Base-by-base conservation (phyloP, 257 asterid genomes). In the Solanum chmielewskii region DNA sequence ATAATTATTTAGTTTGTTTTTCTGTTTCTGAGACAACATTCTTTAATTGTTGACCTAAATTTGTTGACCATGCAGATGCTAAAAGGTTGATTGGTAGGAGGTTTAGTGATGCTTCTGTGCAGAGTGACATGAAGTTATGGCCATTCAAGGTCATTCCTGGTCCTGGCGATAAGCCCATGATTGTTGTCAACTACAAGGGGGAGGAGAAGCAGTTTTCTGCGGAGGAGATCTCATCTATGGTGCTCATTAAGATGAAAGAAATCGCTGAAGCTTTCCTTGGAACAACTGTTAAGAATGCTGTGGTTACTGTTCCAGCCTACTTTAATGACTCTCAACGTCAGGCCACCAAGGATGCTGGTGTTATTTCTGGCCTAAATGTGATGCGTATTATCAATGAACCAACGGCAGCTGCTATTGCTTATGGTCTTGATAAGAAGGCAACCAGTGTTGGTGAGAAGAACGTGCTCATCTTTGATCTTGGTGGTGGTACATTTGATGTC, bases 311-410 rank as follows among this genome's bases (percentile, higher is more conserved):
- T 11, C 98, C 98, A 11, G 98, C 97, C 0, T 94, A 95, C 89
- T 95, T 95, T 93, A 94, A 94, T 31, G 98, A 95, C 64, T 95
- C 98, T 33, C 97, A 95, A 85, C 95, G 97, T 75, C 98, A 95
- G 87, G 98, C 98, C 39, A 95, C 98, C 83, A 95, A 95, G 91
- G 98, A 95, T 92, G 98, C 98, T 42, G 98, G 98, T 45, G 98
- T 94, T 0, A 94, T 95, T 85, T 92, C 98, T 44, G 98, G 98
- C 7, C 93, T 95, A 85, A 94, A 94, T 85, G 98, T 95, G 56
- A 90, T 95, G 98, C 94, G 98, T 37, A 95, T 95, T 56, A 95
- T 95, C 83, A 94, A 93, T 15, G 98, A 95, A 90, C 98, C 98
- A 69, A 94, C 98, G 0, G 98, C 98, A 41, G 98, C 98, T n/a